These are phyloP conservation scores for Mycena capillaripes DNA, from an alignment of 768 basidiomycete genomes.

Conservation along the genomic window DNA sequence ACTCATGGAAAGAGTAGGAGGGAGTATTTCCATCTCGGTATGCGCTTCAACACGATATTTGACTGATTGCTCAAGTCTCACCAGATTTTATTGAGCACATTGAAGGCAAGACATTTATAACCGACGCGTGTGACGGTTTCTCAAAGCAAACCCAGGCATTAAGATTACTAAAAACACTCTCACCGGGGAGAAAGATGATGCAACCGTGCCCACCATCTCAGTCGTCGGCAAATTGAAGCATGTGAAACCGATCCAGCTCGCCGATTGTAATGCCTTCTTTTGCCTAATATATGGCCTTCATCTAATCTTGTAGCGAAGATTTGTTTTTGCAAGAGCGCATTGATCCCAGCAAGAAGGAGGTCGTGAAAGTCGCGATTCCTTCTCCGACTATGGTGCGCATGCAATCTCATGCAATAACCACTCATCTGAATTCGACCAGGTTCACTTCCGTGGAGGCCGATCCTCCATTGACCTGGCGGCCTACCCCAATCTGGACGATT, in stretches of 20 bases:
- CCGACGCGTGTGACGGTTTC: neutral
- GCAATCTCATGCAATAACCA: neutral
- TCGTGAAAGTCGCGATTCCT: constrained; percentile 39
- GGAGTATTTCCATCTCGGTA: constrained; percentile 45
- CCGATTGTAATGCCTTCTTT: constrained; percentile 22
- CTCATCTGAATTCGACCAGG: neutral
- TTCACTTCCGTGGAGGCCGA: constrained; percentile 39
- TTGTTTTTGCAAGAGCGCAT: constrained; percentile 30
- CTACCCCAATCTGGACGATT: constrained; percentile 37
- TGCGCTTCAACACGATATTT: neutral
- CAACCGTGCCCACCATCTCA: constrained; percentile 31
- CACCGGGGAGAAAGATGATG: constrained; percentile 23
- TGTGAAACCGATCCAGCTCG: constrained; percentile 37
- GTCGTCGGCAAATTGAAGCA: constrained; percentile 36
- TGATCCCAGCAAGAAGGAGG: constrained; percentile 31
- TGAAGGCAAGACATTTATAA: constrained; percentile 10
- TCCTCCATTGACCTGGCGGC: constrained; percentile 33
- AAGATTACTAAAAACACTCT: constrained; percentile 24
- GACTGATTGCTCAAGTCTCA: neutral
- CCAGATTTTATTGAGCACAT: constrained; percentile 38
- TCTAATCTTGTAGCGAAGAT: constrained; percentile 7
- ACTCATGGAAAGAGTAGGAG: constrained; percentile 20
- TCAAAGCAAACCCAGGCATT: constrained; percentile 13
- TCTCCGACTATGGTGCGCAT: constrained; percentile 36
- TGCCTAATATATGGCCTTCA: neutral